phyloP scores from a whole-genome alignment of 192 early-diverging fungal genomes.

The Phlyctochytrium planicorne region DNA sequence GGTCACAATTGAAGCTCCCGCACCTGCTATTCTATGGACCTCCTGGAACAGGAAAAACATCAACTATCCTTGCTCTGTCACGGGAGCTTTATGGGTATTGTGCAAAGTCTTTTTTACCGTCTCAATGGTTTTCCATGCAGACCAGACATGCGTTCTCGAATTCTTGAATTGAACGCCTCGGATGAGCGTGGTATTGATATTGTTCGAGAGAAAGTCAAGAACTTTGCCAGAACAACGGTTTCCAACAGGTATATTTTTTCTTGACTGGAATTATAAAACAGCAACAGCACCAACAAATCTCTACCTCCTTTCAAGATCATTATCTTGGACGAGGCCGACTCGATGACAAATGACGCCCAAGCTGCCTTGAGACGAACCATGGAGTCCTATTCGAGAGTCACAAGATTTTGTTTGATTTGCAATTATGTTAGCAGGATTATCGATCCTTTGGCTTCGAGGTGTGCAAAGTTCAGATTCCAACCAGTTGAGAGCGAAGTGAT shows the following conservation, averaged over 20 bases:
- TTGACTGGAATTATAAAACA: background rate
- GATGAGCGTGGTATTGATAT: constrained; percentile 97
- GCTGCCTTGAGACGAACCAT: constrained; percentile 89
- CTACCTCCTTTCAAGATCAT: constrained; percentile 91
- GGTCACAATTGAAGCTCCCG: constrained; percentile 80
- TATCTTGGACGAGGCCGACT: constrained; percentile 97
- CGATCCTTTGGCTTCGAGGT: constrained; percentile 89
- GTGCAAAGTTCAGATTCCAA: constrained; percentile 94
- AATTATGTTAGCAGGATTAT: constrained; percentile 90
- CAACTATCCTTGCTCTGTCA: constrained; percentile 87
- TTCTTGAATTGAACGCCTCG: constrained; percentile 94
- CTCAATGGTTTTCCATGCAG: too few species aligned
- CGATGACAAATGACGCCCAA: constrained; percentile 94
- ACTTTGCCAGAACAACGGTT: constrained; percentile 80
- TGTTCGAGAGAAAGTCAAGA: constrained; percentile 90
- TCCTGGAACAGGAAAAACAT: constrained; percentile 97
- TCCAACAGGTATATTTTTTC: constrained; percentile 17
- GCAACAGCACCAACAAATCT: background rate
- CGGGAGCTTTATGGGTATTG: constrained; percentile 78
- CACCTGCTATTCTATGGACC: constrained; percentile 98
- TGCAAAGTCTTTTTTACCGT: background rate
- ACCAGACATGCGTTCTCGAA: constrained; percentile 73
- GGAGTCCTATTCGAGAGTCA: constrained; percentile 90
- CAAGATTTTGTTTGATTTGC: constrained; percentile 93
- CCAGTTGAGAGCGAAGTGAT: constrained; percentile 67